A percentile compares a stretch with the other conserved stretches of the same genome.
phyloP scores from a whole-genome alignment of 345 rosid species.

The Salix koriyanagi region DNA sequence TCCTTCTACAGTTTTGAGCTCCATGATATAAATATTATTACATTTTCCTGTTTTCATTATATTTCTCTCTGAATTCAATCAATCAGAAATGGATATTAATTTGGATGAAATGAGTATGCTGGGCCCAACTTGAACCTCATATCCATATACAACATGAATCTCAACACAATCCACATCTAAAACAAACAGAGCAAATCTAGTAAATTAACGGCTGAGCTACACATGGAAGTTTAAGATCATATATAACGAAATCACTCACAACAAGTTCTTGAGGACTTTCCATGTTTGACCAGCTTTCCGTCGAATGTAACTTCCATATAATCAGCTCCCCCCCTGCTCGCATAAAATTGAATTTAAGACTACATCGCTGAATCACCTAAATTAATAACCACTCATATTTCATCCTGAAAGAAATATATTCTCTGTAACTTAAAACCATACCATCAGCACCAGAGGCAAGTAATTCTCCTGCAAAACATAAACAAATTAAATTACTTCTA shows the following conservation, averaged over 20 bases:
- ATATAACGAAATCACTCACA: conserved; percentile 39
- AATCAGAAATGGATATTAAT: too few relatives aligned
- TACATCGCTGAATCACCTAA: background rate
- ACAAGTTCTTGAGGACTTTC: conserved; percentile 77
- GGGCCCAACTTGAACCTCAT: too few relatives aligned
- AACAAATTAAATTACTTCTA: background rate
- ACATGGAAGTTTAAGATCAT: conserved; percentile 2
- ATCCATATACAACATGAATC: too few relatives aligned
- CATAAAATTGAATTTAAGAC: background rate
- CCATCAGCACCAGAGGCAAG: conserved; percentile 99
- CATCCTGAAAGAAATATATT: background rate
- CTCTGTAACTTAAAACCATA: conserved; percentile 24
- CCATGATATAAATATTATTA: background rate
- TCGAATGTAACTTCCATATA: conserved; percentile 70
- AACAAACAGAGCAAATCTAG: background rate
- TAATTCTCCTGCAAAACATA: conserved; percentile 60
- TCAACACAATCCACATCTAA: too few relatives aligned
- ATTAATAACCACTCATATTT: background rate
- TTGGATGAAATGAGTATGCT: too few relatives aligned
- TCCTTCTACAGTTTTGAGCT: background rate
- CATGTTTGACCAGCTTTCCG: conserved; percentile 75
- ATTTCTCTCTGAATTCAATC: too few relatives aligned
- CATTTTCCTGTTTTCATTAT: too few relatives aligned
- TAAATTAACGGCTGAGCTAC: background rate
- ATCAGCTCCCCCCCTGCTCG: conserved; percentile 83